Conservation (phyloP, 108 stramenopile genomes). For the Fragilaria radians region DNA sequence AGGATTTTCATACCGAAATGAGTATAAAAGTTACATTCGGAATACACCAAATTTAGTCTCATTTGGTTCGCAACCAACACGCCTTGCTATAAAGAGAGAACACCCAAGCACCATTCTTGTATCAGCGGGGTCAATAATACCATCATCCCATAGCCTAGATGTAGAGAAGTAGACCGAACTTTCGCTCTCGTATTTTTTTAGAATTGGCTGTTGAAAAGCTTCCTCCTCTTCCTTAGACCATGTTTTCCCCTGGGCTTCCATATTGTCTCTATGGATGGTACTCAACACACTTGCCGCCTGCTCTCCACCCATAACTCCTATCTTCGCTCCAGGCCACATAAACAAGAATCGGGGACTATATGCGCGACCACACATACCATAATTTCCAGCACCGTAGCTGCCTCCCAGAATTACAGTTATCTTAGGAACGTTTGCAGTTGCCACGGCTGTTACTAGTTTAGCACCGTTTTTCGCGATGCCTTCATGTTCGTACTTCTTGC, state of each 20-base stretch:
- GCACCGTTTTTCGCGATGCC: slow-evolving; percentile 97
- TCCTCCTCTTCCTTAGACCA: slow-evolving; percentile 74
- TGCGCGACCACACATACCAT: slow-evolving; percentile 97
- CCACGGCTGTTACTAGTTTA: slow-evolving; percentile 93
- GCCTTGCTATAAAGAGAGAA: slow-evolving; percentile 57
- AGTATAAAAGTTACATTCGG: slow-evolving; percentile 30
- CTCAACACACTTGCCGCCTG: slow-evolving; percentile 96
- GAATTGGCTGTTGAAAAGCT: slow-evolving; percentile 55
- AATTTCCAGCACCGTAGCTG: slow-evolving; percentile 85
- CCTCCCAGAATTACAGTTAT: slow-evolving; percentile 94
- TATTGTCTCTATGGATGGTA: slow-evolving; percentile 83
- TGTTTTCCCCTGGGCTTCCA: slow-evolving; percentile 54
- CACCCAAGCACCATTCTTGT: slow-evolving; percentile 85
- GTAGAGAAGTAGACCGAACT: slow-evolving; percentile 88
- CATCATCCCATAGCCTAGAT: slow-evolving; percentile 97
- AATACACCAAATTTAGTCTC: slow-evolving; percentile 50
- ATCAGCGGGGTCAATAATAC: slow-evolving; percentile 92
- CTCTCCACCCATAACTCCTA: slow-evolving; percentile 97
- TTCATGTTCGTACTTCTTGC: slow-evolving; percentile 90
- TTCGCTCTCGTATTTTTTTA: slow-evolving; percentile 75
- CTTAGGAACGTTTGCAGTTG: slow-evolving; percentile 95
- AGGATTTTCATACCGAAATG: too few species aligned
- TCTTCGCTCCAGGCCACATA: slow-evolving; percentile 97
- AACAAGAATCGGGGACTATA: slow-evolving; percentile 93
- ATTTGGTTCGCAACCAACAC: slow-evolving; percentile 48